phyloP scores from a whole-genome alignment of 2,329 filamentous ascomycete genomes.

The Epicoccum sorghinum region DNA sequence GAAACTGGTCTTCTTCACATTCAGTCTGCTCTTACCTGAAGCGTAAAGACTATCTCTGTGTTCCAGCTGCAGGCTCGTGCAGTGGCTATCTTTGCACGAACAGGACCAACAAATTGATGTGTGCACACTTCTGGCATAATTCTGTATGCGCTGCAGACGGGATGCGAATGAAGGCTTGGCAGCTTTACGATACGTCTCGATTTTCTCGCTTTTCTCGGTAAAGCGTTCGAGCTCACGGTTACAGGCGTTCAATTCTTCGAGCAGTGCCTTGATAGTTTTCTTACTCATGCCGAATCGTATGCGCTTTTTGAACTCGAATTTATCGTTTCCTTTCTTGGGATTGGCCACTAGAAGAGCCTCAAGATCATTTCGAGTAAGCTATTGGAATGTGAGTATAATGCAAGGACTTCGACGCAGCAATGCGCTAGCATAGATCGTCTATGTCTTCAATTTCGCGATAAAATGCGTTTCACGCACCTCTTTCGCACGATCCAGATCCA shows the following conservation, averaged over 20 bases:
- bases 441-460: neutral
- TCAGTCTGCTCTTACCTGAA: conserved; percentile 15
- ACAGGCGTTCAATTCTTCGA: conserved; percentile 47
- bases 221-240: conserved; percentile 49
- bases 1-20: conserved; percentile 35
- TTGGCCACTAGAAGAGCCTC: conserved; percentile 44
- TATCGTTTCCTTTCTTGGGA: conserved; percentile 38
- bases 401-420: conserved; percentile 5
- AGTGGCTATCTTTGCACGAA: conserved; percentile 41
- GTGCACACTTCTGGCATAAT: conserved; percentile 42
- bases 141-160: conserved; percentile 42
- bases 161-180: conserved; percentile 44
- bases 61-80: conserved; percentile 43
- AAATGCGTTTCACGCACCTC: conserved; percentile 27
- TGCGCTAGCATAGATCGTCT: neutral
- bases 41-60: conserved; percentile 35
- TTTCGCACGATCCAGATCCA: conserved; percentile 44
- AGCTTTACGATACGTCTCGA: conserved; percentile 42
- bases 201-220: conserved; percentile 46
- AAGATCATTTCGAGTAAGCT: conserved; percentile 44
- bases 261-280: conserved; percentile 42
- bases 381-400: conserved; percentile 22
- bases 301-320: conserved; percentile 45
- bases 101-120: conserved; percentile 44
- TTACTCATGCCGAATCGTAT: conserved; percentile 47